Evolutionary conservation across 805 yeast genomes (phyloP).

Genomic region (Hanseniaspora mollemarum): DNA sequence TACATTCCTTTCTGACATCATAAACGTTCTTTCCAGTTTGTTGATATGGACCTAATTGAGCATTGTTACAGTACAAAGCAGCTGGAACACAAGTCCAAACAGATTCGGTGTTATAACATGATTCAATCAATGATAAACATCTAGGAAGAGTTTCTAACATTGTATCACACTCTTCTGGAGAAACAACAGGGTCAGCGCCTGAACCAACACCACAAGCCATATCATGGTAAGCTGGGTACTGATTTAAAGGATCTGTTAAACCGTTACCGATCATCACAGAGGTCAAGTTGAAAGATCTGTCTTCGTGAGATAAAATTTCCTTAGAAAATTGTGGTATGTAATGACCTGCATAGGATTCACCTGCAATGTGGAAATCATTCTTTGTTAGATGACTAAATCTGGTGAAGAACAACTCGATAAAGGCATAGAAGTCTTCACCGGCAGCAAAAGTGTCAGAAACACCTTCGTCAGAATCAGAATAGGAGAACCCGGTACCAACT

Average conservation of each 20-base stretch:
- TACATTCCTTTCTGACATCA: conserved; percentile 76
- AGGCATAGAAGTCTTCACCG: conserved; percentile 69
- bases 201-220: conserved; percentile 88
- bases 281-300: conserved; percentile 50
- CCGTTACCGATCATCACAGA: conserved; percentile 87
- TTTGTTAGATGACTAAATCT: conserved; percentile 48
- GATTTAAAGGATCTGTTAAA: conserved; percentile 72
- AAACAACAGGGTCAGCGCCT: conserved; percentile 64
- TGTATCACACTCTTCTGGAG: conserved; percentile 65
- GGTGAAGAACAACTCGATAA: conserved; percentile 66
- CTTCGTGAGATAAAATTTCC: conserved; percentile 58
- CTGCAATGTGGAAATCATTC: conserved; percentile 69
- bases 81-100: conserved; percentile 89
- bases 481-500: conserved; percentile 16
- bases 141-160: conserved; percentile 62
- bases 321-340: conserved; percentile 82
- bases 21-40: conserved; percentile 83
- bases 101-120: conserved; percentile 65
- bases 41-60: conserved; percentile 69
- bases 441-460: conserved; percentile 69
- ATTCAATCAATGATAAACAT: conserved; percentile 61
- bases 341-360: conserved; percentile 90
- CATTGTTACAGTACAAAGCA: conserved; percentile 74
- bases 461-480: conserved; percentile 20
- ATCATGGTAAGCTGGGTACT: conserved; percentile 68